A percentile compares a stretch with the other conserved stretches of the same genome.
phyloP scores from a whole-genome alignment of 306 rosid genomes.

The Prosopis cineraria region DNA sequence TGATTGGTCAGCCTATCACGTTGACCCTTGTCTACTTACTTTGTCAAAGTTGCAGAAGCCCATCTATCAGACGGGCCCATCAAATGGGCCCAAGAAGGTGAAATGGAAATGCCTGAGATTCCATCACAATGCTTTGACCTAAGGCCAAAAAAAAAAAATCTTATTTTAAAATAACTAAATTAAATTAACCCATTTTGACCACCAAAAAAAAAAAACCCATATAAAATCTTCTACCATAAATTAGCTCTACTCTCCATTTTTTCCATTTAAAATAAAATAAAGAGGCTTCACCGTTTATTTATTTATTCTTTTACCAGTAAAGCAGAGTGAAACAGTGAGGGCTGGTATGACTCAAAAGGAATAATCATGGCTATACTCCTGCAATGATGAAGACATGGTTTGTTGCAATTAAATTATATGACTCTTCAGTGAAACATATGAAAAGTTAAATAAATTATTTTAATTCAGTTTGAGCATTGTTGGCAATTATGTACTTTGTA shows the following conservation, averaged over 20 bases:
- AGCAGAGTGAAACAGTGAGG: not conserved
- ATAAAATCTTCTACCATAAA: not conserved
- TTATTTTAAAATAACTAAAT: not conserved
- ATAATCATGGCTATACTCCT: not conserved
- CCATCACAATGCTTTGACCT: not conserved
- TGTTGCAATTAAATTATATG: too few species aligned
- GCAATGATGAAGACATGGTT: too few species aligned
- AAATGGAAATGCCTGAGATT: not conserved
- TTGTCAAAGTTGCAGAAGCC: not conserved
- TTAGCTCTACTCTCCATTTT: not conserved
- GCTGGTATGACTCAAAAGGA: not conserved
- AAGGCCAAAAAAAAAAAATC: not conserved
- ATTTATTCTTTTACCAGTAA: too few species aligned
- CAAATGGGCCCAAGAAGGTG: not conserved
- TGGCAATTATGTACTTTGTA: not conserved
- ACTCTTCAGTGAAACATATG: not conserved
- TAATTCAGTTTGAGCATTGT: not conserved
- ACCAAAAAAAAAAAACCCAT: too few species aligned
- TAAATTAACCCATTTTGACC: not conserved
- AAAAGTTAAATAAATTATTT: not conserved
- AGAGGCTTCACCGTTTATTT: too few species aligned
- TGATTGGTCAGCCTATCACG: too few species aligned
- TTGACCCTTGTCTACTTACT: not conserved
- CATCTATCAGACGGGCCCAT: not conserved
- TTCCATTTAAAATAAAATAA: not conserved